A percentile compares a stretch with the other conserved stretches of the same genome.
Evolutionary conservation across 2,329 filamentous ascomycete genomes (phyloP).

Genomic region (Nemania sp.): DNA sequence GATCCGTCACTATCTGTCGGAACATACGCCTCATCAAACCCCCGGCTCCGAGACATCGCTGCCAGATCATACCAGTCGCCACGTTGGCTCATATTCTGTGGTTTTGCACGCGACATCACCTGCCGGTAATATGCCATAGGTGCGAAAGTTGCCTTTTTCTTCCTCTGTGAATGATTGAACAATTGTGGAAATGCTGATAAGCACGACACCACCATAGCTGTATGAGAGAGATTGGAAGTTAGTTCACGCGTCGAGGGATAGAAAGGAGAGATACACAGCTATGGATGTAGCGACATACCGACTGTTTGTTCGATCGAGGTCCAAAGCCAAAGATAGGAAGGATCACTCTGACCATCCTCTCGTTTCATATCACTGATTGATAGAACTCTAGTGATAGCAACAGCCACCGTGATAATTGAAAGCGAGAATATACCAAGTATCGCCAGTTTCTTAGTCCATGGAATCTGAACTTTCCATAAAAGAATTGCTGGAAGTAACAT

Average conservation of each 20-base stretch:
- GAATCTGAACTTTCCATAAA: constrained; percentile 21
- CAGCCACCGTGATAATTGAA: constrained; percentile 14
- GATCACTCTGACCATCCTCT: neutral
- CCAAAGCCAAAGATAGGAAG: constrained; percentile 18
- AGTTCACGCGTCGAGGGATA: neutral
- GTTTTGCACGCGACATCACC: neutral
- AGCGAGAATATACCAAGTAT: constrained; percentile 20
- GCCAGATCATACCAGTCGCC: too few species aligned
- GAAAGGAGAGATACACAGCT: neutral
- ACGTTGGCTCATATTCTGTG: too few species aligned
- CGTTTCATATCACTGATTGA: neutral
- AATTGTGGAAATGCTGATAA: constrained; percentile 19
- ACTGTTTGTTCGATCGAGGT: constrained; percentile 6
- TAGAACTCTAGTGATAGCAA: constrained; percentile 17
- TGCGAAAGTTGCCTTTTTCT: neutral
- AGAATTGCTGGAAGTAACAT: constrained; percentile 17
- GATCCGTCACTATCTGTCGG: too few species aligned
- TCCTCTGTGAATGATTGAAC: neutral
- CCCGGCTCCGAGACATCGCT: too few species aligned
- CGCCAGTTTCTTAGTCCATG: constrained; percentile 16
- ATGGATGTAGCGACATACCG: constrained; percentile 1
- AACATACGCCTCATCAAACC: too few species aligned
- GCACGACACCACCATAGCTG: constrained; percentile 19
- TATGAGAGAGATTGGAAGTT: neutral
- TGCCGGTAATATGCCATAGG: neutral